These are phyloP conservation scores for Russula sp. DNA, from an alignment of 768 basidiomycete species.

Conservation along the genomic window DNA sequence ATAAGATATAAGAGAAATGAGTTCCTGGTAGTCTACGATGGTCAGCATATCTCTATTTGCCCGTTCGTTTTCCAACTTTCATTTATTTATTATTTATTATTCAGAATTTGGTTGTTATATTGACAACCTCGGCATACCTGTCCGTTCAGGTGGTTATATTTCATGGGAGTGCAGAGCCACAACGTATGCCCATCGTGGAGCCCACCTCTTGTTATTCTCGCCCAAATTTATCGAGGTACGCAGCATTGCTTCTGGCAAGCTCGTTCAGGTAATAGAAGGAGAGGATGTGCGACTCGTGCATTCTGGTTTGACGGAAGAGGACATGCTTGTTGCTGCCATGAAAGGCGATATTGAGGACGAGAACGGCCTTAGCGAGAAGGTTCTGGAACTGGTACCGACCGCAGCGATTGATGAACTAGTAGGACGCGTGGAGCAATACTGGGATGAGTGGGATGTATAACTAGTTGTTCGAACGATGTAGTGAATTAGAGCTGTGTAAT, in stretches of 20 bases:
- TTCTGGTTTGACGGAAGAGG: constrained; percentile 43
- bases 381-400: constrained; percentile 71
- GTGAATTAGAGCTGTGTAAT: neutral
- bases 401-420: constrained; percentile 44
- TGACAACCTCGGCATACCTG: constrained; percentile 63
- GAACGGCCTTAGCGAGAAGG: constrained; percentile 55
- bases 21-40: constrained; percentile 70
- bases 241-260: constrained; percentile 55
- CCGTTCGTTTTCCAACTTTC: neutral
- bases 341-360: constrained; percentile 56
- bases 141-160: constrained; percentile 59
- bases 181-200: constrained; percentile 58
- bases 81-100: constrained; percentile 33
- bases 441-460: constrained; percentile 32
- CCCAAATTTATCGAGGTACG: constrained; percentile 74
- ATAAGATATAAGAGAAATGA: constrained; percentile 54
- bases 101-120: constrained; percentile 71
- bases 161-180: constrained; percentile 75
- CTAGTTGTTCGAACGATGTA: neutral
- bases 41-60: constrained; percentile 41
- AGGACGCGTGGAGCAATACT: constrained; percentile 19
- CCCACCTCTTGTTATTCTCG: constrained; percentile 70
- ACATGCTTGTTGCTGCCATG: constrained; percentile 62
- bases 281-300: constrained; percentile 65
- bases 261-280: constrained; percentile 83